These are phyloP conservation scores for Populus hybrid DNA, from an alignment of 441 rosid genomes.

Conservation along the genomic window DNA sequence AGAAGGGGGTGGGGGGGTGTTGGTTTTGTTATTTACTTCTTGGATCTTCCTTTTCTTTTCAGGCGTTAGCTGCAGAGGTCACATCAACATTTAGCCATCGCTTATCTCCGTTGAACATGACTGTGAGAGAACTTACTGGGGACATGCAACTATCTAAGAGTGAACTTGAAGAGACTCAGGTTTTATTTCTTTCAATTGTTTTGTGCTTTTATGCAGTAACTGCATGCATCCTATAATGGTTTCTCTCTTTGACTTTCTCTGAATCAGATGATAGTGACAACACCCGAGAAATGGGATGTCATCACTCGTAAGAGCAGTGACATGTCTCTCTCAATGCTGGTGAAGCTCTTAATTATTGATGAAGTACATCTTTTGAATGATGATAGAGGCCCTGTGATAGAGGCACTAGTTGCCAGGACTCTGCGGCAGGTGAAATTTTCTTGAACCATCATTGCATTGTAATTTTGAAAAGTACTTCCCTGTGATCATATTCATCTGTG, in stretches of 20 bases:
- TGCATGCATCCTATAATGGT: slow-evolving; percentile 15
- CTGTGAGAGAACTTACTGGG: slow-evolving; percentile 96
- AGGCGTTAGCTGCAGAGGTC: slow-evolving; percentile 99
- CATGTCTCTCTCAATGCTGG: slow-evolving; percentile 96
- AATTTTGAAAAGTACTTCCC: neutral
- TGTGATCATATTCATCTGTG: neutral
- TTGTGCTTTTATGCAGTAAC: slow-evolving; percentile 13
- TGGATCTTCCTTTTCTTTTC: slow-evolving; percentile 12
- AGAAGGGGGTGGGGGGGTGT: neutral
- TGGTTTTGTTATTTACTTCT: slow-evolving; percentile 21
- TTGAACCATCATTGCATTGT: neutral
- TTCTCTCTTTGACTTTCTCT: slow-evolving; percentile 25
- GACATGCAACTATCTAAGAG: slow-evolving; percentile 94
- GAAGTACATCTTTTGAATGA: slow-evolving; percentile 99
- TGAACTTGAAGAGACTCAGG: slow-evolving; percentile 98
- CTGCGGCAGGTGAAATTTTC: slow-evolving; percentile 73
- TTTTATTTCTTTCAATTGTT: slow-evolving; percentile 25
- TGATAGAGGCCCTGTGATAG: slow-evolving; percentile 98
- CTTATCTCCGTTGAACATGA: slow-evolving; percentile 82
- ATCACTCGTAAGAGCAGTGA: slow-evolving; percentile 99
- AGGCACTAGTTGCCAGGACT: slow-evolving; percentile 97
- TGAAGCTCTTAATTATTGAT: slow-evolving; percentile 94
- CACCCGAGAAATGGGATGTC: slow-evolving; percentile 99
- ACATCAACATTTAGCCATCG: slow-evolving; percentile 89
- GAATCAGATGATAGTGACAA: slow-evolving; percentile 95